phyloP scores from a whole-genome alignment of 1,139 yeast genomes.

The Suhomyces atakaporum region DNA sequence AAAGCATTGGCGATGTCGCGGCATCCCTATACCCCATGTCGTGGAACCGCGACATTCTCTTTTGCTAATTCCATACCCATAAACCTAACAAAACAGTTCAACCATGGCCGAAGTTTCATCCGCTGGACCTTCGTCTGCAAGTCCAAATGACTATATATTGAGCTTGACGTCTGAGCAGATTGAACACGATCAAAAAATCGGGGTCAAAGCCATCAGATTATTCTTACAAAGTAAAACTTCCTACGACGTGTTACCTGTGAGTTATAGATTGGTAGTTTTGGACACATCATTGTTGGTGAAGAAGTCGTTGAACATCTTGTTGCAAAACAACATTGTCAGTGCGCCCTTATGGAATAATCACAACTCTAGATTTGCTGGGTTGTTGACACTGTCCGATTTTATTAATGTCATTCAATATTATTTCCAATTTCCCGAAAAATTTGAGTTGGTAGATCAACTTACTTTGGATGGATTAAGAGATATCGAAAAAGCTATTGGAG shows the following conservation, averaged over 20 bases:
- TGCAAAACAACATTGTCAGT: conserved; percentile 92
- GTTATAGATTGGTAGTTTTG: conserved; percentile 87
- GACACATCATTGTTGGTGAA: conserved; percentile 91
- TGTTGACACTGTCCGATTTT: conserved; percentile 88
- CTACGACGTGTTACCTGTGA: conserved; percentile 94
- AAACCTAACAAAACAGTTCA: conserved; percentile 1
- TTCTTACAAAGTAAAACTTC: conserved; percentile 91
- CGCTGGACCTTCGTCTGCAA: conserved; percentile 23
- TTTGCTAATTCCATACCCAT: no score
- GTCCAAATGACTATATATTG: conserved; percentile 48
- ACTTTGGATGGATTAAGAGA: conserved; percentile 84
- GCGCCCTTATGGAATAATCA: conserved; percentile 97
- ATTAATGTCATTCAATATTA: conserved; percentile 95
- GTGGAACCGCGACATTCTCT: neutral
- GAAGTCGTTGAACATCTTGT: conserved; percentile 82
- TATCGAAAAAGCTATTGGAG: conserved; percentile 86
- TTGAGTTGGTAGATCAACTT: conserved; percentile 83
- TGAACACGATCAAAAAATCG: conserved; percentile 63
- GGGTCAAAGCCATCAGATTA: conserved; percentile 74
- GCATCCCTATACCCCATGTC: neutral
- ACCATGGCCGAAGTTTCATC: conserved; percentile 23
- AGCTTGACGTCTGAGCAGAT: conserved; percentile 47
- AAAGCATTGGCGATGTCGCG: neutral
- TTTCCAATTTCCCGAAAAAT: conserved; percentile 86
- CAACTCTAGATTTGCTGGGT: conserved; percentile 89